Conservation (phyloP, 164 flowering plant genomes). For the Dillenia suffruticosa region DNA sequence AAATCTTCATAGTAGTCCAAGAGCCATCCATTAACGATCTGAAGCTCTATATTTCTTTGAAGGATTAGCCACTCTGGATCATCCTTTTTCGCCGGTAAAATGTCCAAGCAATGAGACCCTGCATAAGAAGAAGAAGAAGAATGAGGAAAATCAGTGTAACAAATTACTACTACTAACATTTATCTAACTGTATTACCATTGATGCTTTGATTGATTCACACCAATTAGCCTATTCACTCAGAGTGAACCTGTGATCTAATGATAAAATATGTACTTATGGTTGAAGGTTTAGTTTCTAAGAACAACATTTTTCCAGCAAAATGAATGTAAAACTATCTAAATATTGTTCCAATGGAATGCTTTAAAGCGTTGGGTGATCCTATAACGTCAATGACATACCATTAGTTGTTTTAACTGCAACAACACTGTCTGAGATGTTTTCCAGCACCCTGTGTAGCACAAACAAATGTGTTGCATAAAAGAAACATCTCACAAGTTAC, state of each 20-base stretch:
- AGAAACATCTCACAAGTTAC: background rate
- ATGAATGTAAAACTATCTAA: too few species aligned
- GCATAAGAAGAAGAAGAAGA: background rate
- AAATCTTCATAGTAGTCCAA: slow-evolving; percentile 20
- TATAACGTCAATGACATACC: background rate
- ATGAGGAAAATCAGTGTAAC: too few species aligned
- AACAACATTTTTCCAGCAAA: background rate
- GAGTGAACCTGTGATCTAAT: too few species aligned
- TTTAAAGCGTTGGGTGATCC: background rate
- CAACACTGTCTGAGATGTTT: slow-evolving; percentile 42
- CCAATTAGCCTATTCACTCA: too few species aligned
- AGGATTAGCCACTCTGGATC: slow-evolving; percentile 36
- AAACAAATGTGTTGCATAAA: slow-evolving; percentile 3
- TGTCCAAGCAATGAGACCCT: slow-evolving; percentile 24
- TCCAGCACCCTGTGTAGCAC: slow-evolving; percentile 33
- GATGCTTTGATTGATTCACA: too few species aligned
- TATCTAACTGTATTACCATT: too few species aligned
- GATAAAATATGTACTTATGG: too few species aligned
- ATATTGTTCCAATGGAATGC: too few species aligned
- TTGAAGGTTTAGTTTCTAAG: too few species aligned
- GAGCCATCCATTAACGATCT: slow-evolving; percentile 34
- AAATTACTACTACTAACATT: too few species aligned
- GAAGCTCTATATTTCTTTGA: slow-evolving; percentile 26
- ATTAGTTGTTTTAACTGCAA: slow-evolving; percentile 38
- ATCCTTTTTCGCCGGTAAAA: slow-evolving; percentile 4